These are phyloP conservation scores for Gossypium rotundifolium DNA, from an alignment of 345 rosid species.

Conservation along the genomic window DNA sequence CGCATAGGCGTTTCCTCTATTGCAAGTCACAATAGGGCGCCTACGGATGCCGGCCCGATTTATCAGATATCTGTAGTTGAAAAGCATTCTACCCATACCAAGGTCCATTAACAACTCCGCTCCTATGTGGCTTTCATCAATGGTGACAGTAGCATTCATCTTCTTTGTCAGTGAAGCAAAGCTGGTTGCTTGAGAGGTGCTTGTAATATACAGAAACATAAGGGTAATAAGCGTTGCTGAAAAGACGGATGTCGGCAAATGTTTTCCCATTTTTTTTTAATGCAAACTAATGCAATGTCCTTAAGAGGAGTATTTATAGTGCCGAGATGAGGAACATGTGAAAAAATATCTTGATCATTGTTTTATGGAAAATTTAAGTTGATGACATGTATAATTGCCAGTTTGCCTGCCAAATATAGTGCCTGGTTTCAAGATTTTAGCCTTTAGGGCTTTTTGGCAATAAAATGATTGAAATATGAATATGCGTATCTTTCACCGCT, in stretches of 20 bases:
- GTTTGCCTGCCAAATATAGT: not conserved
- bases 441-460: not conserved
- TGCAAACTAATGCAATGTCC: not conserved
- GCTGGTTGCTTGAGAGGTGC: constrained; percentile 4
- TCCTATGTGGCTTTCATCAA: not conserved
- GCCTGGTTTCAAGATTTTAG: too few species aligned
- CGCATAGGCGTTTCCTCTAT: not conserved
- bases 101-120: not conserved
- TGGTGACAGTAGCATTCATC: not conserved
- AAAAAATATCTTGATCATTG: not conserved
- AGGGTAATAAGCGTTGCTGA: not conserved
- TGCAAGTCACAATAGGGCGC: constrained; percentile 1
- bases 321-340: not conserved
- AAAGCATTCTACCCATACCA: not conserved
- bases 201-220: not conserved
- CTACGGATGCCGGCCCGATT: not conserved
- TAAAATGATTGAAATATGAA: not conserved
- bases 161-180: not conserved
- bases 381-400: not conserved
- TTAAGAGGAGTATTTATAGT: not conserved
- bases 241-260: not conserved
- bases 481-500: not conserved
- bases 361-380: not conserved
- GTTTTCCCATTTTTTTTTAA: not conserved
- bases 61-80: not conserved